Percentiles rank a stretch among this genome's conserved stretches.
phyloP scores from a whole-genome alignment of 805 yeast species.

The Saccharomycopsis sp. region DNA sequence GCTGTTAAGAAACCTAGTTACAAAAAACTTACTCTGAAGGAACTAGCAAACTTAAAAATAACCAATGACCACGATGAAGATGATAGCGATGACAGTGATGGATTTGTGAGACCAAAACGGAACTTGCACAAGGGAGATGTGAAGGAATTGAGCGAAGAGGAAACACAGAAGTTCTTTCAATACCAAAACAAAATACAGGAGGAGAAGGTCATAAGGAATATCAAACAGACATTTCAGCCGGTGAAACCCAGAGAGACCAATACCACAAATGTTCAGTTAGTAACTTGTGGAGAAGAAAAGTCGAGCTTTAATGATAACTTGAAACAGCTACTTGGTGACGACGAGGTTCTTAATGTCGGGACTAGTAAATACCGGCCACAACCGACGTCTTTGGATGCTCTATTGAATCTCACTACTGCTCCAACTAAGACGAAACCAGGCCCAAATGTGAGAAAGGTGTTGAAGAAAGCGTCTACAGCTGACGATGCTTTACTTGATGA shows the following conservation, averaged over 20 bases:
- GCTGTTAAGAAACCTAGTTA: neutral
- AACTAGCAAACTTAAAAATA: constrained; percentile 9
- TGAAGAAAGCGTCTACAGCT: neutral
- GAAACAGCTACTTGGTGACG: constrained; percentile 15
- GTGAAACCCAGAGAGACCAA: neutral
- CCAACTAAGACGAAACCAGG: neutral
- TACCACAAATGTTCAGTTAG: neutral
- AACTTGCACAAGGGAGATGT: neutral
- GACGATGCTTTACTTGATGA: constrained; percentile 21
- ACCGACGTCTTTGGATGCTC: constrained; percentile 9
- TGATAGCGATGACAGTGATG: neutral
- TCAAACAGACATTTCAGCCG: constrained; percentile 18
- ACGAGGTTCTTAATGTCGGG: neutral
- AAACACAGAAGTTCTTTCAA: constrained; percentile 23
- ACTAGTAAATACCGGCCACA: neutral
- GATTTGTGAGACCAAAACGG: neutral
- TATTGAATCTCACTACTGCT: constrained; percentile 19
- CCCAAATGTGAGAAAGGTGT: neutral
- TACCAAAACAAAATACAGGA: constrained; percentile 24
- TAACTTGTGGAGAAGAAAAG: neutral
- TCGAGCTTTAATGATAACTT: constrained; percentile 18
- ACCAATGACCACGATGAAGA: constrained; percentile 9
- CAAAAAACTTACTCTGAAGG: constrained; percentile 7
- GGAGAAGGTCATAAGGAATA: constrained; percentile 21
- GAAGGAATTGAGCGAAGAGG: constrained; percentile 23